These are phyloP conservation scores for Populus hybrid DNA, from an alignment of 441 rosid species.

Conservation along the genomic window DNA sequence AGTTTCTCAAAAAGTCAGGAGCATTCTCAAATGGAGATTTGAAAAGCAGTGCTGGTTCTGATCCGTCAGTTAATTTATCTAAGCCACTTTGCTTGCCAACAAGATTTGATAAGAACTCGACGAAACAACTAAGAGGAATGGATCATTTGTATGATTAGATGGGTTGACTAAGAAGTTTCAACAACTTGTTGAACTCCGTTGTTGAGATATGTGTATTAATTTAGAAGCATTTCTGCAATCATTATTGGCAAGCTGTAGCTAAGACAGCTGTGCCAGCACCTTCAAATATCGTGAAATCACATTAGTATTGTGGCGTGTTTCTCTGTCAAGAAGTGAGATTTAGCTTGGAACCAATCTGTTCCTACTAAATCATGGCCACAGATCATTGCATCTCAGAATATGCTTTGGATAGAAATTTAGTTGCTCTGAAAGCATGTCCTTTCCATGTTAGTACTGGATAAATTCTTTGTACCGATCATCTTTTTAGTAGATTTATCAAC, in stretches of 20 bases:
- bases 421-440: too few species aligned
- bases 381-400: too few species aligned
- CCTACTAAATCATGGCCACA: too few species aligned
- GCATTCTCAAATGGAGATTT: constrained; percentile 44
- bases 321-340: too few species aligned
- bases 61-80: constrained; percentile 46
- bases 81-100: constrained; percentile 52
- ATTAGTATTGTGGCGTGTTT: too few species aligned
- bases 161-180: constrained; percentile 31
- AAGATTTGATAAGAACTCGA: constrained; percentile 43
- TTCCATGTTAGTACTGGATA: too few species aligned
- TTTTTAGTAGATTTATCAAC: neutral
- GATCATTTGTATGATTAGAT: constrained; percentile 27
- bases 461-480: neutral
- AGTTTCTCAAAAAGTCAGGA: constrained; percentile 58
- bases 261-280: constrained; percentile 2
- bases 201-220: constrained; percentile 13
- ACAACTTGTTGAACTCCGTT: constrained; percentile 59
- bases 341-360: too few species aligned
- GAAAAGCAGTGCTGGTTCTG: constrained; percentile 43
- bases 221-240: constrained; percentile 10
- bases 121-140: constrained; percentile 27
- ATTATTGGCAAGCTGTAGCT: constrained; percentile 15
- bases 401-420: too few species aligned
- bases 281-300: neutral